These are phyloP conservation scores for Neonectria faginata DNA, from an alignment of 2,329 filamentous ascomycete genomes.

Conservation along the genomic window DNA sequence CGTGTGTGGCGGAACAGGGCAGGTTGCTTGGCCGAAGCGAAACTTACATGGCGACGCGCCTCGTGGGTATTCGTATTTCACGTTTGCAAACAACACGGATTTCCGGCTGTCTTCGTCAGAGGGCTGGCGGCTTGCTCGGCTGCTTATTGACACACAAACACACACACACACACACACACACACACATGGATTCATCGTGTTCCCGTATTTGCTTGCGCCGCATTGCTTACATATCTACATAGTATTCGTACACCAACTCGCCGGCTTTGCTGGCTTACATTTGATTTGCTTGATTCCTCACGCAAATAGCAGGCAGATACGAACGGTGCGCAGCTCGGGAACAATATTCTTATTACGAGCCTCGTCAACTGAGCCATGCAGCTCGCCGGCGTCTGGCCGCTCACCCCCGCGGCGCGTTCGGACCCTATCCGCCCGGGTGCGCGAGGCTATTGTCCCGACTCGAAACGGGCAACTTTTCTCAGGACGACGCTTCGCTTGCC, in stretches of 20 bases:
- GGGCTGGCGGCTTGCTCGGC: slow-evolving; percentile 16
- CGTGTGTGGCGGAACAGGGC: slow-evolving; percentile 3
- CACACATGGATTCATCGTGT: slow-evolving; percentile 1
- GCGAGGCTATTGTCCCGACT: not conserved
- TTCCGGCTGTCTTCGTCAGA: slow-evolving; percentile 9
- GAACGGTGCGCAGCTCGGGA: not conserved
- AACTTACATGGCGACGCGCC: slow-evolving; percentile 5
- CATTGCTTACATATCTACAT: slow-evolving; percentile 18
- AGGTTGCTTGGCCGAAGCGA: not conserved
- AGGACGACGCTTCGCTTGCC: not conserved
- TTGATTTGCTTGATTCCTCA: slow-evolving; percentile 3
- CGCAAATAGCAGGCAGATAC: slow-evolving; percentile 9
- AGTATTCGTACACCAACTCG: not conserved
- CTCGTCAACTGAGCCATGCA: slow-evolving; percentile 4
- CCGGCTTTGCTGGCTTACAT: not conserved
- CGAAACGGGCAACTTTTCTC: not conserved
- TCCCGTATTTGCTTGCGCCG: slow-evolving; percentile 21
- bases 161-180: too few relatives aligned
- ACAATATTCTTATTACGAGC: not conserved
- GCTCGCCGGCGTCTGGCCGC: slow-evolving; percentile 8
- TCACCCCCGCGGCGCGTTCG: slow-evolving; percentile 1
- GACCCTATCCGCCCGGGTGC: not conserved
- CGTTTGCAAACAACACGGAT: not conserved
- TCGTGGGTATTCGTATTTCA: slow-evolving; percentile 15
- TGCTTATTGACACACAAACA: not conserved